These are phyloP conservation scores for Fomitopsis palustris DNA, from an alignment of 1,284 basidiomycete species.

Conservation along the genomic window DNA sequence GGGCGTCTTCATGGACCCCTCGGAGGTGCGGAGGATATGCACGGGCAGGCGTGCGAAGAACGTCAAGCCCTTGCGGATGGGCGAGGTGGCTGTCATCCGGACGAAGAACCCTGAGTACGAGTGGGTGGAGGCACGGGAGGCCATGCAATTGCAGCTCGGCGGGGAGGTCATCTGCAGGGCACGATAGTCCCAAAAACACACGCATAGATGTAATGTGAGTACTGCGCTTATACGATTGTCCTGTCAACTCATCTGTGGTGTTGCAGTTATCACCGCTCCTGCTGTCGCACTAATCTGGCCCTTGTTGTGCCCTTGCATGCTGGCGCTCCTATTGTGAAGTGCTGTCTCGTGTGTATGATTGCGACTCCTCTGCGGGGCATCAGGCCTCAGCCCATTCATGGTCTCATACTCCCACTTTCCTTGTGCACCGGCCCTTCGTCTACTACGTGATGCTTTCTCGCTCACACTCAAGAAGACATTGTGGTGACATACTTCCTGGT, in stretches of 20 bases:
- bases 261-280: neutral
- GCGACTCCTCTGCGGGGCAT: too few relatives aligned
- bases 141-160: constrained; percentile 55
- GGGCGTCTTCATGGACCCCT: constrained; percentile 67
- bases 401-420: too few relatives aligned
- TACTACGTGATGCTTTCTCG: too few relatives aligned
- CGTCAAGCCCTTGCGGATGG: constrained; percentile 74
- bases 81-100: constrained; percentile 82
- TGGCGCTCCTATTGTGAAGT: neutral
- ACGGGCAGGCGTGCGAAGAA: constrained; percentile 69
- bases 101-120: constrained; percentile 68
- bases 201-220: neutral
- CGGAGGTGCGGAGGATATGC: constrained; percentile 73
- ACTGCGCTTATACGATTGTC: neutral
- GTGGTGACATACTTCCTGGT: too few relatives aligned
- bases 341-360: neutral
- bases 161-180: constrained; percentile 79
- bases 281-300: neutral
- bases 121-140: constrained; percentile 72
- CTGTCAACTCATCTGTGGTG: neutral
- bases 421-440: too few relatives aligned
- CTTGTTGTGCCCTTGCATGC: neutral
- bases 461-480: too few relatives aligned
- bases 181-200: constrained; percentile 13
- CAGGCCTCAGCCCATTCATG: too few relatives aligned